Evolutionary conservation across 2,329 filamentous ascomycete species (phyloP).

Genomic region (Pseudogymnoascus sp.): DNA sequence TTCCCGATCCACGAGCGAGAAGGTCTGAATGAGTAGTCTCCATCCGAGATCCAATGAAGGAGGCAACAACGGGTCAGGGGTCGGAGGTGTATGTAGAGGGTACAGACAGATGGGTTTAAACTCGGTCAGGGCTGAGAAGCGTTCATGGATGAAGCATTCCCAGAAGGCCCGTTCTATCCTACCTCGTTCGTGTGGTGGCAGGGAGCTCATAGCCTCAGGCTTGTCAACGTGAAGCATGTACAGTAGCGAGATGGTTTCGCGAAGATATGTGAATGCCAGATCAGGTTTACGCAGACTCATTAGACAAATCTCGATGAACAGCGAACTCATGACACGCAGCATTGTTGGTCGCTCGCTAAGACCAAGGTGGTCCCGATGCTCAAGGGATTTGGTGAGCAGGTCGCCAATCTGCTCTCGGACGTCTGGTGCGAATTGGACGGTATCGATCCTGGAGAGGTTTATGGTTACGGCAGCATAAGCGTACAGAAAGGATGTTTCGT

Average conservation of each 20-base stretch:
- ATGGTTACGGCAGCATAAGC: conserved; percentile 39
- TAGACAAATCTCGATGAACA: conserved; percentile 45
- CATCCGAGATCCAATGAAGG: conserved; percentile 34
- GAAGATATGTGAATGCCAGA: conserved; percentile 41
- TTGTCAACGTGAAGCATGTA: conserved; percentile 38
- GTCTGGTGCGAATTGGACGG: conserved; percentile 26
- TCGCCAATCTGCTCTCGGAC: conserved; percentile 23
- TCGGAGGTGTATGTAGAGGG: conserved; percentile 31
- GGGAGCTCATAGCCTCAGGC: conserved; percentile 25
- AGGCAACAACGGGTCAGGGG: conserved; percentile 33
- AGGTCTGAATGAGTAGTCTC: conserved; percentile 37
- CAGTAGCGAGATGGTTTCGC: conserved; percentile 40
- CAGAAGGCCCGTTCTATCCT: conserved; percentile 44
- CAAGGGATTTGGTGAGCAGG: conserved; percentile 28
- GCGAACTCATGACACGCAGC: conserved; percentile 40
- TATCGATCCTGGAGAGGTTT: conserved; percentile 30
- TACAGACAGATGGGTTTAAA: conserved; percentile 30
- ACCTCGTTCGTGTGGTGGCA: conserved; percentile 32
- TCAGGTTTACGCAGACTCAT: conserved; percentile 41
- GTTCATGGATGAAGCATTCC: conserved; percentile 48
- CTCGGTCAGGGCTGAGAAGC: conserved; percentile 31
- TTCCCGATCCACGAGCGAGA: conserved; percentile 35
- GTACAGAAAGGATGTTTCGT: conserved; percentile 33
- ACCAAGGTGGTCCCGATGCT: conserved; percentile 30
- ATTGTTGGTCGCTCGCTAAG: conserved; percentile 35